Evolutionary conservation across 2,329 filamentous ascomycete genomes (phyloP).

Genomic region (Colletotrichum sp.): DNA sequence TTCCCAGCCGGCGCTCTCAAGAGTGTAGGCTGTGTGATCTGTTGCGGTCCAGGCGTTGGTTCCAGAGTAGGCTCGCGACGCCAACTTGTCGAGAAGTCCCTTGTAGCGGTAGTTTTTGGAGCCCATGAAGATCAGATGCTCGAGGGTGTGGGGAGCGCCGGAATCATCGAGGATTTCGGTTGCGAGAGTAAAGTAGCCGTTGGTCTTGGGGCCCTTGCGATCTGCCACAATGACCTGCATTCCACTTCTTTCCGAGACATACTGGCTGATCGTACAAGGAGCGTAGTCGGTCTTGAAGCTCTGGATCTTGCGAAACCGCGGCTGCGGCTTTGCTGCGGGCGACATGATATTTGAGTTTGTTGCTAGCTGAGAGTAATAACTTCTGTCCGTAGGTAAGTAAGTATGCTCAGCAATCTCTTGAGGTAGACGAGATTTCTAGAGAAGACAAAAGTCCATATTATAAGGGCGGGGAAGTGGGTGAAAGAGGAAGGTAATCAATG

Average conservation of each 20-base stretch:
- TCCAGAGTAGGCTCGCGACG: conserved; percentile 88
- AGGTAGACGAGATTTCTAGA: not conserved
- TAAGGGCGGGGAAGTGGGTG: not conserved
- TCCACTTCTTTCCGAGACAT: conserved; percentile 92
- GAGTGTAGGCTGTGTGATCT: conserved; percentile 94
- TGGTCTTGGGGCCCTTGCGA: conserved; percentile 91
- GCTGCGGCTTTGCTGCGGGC: conserved; percentile 45
- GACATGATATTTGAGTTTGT: conserved; percentile 54
- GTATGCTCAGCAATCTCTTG: not conserved
- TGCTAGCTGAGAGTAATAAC: not conserved
- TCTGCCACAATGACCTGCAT: conserved; percentile 95
- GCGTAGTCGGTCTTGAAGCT: conserved; percentile 91
- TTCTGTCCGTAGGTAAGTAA: not conserved
- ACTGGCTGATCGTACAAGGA: conserved; percentile 86
- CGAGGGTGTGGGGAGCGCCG: conserved; percentile 86
- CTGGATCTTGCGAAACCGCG: conserved; percentile 82
- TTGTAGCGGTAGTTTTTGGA: conserved; percentile 95
- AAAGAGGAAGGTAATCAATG: not conserved
- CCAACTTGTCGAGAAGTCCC: conserved; percentile 91
- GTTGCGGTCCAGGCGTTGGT: conserved; percentile 98
- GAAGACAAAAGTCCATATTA: not conserved
- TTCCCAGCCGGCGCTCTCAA: conserved; percentile 96
- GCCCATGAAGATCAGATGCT: conserved; percentile 86
- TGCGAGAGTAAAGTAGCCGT: conserved; percentile 92
- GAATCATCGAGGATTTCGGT: conserved; percentile 99